Evolutionary conservation across 352 stramenopile genomes (phyloP).

Genomic region (Phytophthora citricola): DNA sequence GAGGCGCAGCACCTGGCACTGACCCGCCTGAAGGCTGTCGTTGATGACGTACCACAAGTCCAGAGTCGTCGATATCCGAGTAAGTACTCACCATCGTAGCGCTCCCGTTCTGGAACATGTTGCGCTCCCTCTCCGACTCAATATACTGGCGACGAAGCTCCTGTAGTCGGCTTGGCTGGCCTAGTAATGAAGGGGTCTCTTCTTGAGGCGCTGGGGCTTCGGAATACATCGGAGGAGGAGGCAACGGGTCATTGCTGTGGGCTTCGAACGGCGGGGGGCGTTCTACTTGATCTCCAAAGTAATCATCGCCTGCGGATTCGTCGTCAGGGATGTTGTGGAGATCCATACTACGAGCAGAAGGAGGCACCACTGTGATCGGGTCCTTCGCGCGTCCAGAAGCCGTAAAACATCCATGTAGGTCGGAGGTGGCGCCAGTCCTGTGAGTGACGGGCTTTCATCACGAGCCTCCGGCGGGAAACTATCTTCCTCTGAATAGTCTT

Average conservation of each 20-base stretch:
- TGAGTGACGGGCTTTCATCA: conserved; percentile 36
- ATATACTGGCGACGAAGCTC: conserved; percentile 77
- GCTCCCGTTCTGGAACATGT: conserved; percentile 42
- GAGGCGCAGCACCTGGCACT: conserved; percentile 4
- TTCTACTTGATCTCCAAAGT: conserved; percentile 29
- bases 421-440: conserved; percentile 48
- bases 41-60: conserved; percentile 52
- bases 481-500: conserved; percentile 44
- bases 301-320: conserved; percentile 22
- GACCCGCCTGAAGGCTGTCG: conserved; percentile 13
- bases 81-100: conserved; percentile 62
- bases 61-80: conserved; percentile 76
- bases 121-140: conserved; percentile 63
- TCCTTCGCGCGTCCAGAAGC: conserved; percentile 47
- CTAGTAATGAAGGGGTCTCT: conserved; percentile 21
- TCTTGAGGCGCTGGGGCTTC: conserved; percentile 21
- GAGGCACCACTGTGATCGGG: conserved; percentile 7
- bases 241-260: conserved; percentile 20
- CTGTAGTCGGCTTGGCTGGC: conserved; percentile 49
- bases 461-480: conserved; percentile 31
- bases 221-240: conserved; percentile 25
- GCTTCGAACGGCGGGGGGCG: conserved; percentile 41
- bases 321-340: conserved; percentile 36
- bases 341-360: conserved; percentile 31
- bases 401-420: conserved; percentile 62